These are phyloP conservation scores for Gentiana dahurica DNA, from an alignment of 257 asterid species.

Conservation along the genomic window DNA sequence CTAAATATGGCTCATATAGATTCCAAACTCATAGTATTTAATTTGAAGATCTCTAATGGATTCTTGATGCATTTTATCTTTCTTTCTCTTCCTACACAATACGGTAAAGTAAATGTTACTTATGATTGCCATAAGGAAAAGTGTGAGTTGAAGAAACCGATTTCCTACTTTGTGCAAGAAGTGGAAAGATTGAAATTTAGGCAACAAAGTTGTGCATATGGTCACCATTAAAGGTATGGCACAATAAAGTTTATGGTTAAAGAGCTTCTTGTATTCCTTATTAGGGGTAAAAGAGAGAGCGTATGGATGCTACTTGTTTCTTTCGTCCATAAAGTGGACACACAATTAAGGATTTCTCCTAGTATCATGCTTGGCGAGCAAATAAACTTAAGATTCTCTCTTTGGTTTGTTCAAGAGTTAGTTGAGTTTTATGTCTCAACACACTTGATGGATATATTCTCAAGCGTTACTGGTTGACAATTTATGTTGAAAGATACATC, in stretches of 20 bases:
- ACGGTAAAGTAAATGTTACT: not conserved
- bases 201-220: not conserved
- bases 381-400: not conserved
- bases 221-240: not conserved
- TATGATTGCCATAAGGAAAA: not conserved
- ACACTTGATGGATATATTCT: slow-evolving; percentile 6
- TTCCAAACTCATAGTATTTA: not conserved
- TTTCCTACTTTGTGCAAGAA: slow-evolving; percentile 5
- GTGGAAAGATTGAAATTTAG: slow-evolving; percentile 1
- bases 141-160: not conserved
- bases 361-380: too few relatives aligned
- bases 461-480: not conserved
- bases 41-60: not conserved
- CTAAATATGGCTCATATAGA: not conserved
- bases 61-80: not conserved
- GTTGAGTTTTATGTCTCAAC: not conserved
- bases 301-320: too few relatives aligned
- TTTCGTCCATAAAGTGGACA: too few relatives aligned
- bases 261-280: too few relatives aligned
- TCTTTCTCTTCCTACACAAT: not conserved
- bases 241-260: not conserved
- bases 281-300: not conserved
- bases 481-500: not conserved
- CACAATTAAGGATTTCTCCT: too few relatives aligned
- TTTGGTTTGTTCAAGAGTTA: slow-evolving; percentile 8